Base-by-base conservation (phyloP, 768 basidiomycete genomes). In the Clathrus columnatus region DNA sequence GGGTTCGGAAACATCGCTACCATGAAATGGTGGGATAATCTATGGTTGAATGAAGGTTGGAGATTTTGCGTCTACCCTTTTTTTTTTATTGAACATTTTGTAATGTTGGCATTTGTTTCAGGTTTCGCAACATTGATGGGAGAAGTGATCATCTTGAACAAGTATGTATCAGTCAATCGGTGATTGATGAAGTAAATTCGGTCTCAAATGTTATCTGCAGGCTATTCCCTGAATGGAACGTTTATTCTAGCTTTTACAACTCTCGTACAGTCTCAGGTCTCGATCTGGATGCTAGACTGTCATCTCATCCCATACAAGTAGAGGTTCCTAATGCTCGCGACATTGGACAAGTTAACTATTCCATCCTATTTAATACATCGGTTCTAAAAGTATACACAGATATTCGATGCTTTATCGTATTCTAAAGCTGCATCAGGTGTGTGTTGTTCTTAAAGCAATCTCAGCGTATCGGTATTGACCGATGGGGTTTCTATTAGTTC, bases 241-340 rank as follows among this genome's bases (percentile, higher is more conserved):
- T 87, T 45, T 78, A 88, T 63, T 79, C 85, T 2, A 76, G 78
- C 50, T 97, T 97, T 71, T 84, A 96, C 59, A 81, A 81, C n/a
- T 70, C 73, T n/a, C 82, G 90, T 66, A 73, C 94, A 41, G 79
- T 81, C 54, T 71, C 75, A 17, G 94, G 94, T 14, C 77, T 97
- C 24, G 69, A 72, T 29, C 77, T 95, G 47, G 95, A 98, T 64
- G 79, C 91, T 2, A 89, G 91, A 64, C 70, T 82, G 8, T 91
- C 90, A n/a, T 91, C 89, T 8, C 94, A 98, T 67, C 88, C 95
- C 1, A 87, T 98, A 62, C 91, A 97, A 67, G 90, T 95, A 24
- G 83, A 85, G 14, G 91, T 87, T 64, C 87, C 85, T 0, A 90
- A 94, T 65, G 86, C 89, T 7, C 85, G 87, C 63, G 78, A 85